These are phyloP conservation scores for Alternaria conjuncta DNA, from an alignment of 2,329 filamentous ascomycete species.

Conservation along the genomic window DNA sequence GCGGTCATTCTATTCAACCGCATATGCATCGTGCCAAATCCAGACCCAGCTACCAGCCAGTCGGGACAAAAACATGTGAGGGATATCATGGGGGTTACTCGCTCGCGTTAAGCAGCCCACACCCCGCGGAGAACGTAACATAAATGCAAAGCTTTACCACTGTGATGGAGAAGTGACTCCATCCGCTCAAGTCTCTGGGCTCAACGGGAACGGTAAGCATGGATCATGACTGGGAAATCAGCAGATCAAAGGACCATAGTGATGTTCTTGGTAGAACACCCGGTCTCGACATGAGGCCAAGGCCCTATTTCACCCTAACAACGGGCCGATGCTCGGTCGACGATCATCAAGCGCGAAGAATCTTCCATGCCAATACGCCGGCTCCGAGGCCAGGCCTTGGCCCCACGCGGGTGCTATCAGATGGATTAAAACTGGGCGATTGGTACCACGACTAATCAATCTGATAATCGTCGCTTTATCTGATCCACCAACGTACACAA, in stretches of 20 bases:
- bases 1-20: not conserved
- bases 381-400: not conserved
- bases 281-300: not conserved
- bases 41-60: not conserved
- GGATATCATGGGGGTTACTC: not conserved
- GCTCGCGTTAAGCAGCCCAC: not conserved
- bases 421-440: not conserved
- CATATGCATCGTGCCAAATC: not conserved
- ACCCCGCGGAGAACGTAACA: not conserved
- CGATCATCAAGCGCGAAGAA: not conserved
- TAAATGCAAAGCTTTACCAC: not conserved
- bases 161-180: not conserved
- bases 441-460: not conserved
- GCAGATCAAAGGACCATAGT: not conserved
- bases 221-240: not conserved
- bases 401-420: not conserved
- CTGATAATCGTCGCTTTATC: slow-evolving; percentile 4
- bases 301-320: not conserved
- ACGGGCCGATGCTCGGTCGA: slow-evolving; percentile 1
- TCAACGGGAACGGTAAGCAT: not conserved
- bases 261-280: not conserved
- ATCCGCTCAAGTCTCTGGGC: not conserved
- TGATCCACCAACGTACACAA: not conserved
- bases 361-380: not conserved
- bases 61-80: not conserved